Conservation (phyloP, 2,329 filamentous ascomycete genomes). For the Nigrospora osmanthi region DNA sequence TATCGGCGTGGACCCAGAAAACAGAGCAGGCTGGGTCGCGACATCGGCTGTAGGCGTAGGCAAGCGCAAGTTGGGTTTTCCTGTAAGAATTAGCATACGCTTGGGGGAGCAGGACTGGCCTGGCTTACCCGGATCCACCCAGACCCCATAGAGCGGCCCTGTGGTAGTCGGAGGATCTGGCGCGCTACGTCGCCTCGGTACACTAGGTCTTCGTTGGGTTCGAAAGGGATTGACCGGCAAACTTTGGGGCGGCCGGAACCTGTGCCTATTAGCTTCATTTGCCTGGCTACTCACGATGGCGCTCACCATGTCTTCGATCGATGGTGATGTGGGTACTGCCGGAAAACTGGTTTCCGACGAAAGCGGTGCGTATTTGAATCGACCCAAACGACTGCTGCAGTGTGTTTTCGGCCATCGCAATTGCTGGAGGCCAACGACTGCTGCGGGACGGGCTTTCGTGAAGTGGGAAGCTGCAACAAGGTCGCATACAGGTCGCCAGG, state of each 20-base stretch:
- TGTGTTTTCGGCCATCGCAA: not conserved
- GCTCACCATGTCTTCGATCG: too few species aligned
- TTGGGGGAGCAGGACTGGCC: not conserved
- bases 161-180: conserved; percentile 2
- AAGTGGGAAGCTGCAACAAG: not conserved
- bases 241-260: not conserved
- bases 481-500: too few species aligned
- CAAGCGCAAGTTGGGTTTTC: not conserved
- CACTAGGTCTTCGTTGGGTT: conserved; percentile 16
- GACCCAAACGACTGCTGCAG: not conserved
- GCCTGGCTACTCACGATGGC: too few species aligned
- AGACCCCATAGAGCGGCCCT: conserved; percentile 17
- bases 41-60: not conserved
- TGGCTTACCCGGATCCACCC: conserved; percentile 16
- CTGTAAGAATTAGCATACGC: not conserved
- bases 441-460: too few species aligned
- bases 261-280: too few species aligned
- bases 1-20: not conserved
- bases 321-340: not conserved
- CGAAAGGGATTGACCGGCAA: conserved; percentile 8
- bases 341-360: not conserved
- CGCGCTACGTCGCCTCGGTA: conserved; percentile 10
- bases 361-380: not conserved
- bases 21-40: not conserved
- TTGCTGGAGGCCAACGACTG: too few species aligned